Evolutionary conservation across 805 yeast genomes (phyloP).

Genomic region (Blastobotrys chiropterorum): DNA sequence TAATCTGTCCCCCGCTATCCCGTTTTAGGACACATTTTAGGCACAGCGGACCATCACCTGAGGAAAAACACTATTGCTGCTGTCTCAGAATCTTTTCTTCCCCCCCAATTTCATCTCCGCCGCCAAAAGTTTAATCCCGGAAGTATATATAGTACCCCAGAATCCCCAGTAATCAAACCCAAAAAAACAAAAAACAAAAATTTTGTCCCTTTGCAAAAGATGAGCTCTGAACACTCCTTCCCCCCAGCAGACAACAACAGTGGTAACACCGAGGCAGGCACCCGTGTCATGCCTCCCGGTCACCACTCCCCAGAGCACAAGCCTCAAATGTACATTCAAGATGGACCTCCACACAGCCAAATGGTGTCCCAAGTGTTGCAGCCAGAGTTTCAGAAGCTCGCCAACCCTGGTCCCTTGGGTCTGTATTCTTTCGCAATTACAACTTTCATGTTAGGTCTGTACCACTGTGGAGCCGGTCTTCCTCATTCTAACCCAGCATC

Average conservation of each 20-base stretch:
- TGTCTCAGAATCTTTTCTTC: not conserved
- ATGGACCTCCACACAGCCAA: not conserved
- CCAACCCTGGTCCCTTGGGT: conserved; percentile 61
- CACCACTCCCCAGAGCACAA: not conserved
- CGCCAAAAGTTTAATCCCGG: not conserved
- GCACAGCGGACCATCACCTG: not conserved
- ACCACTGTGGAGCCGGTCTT: conserved; percentile 41
- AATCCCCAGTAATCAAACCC: not conserved
- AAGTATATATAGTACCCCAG: not conserved
- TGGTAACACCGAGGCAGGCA: not conserved
- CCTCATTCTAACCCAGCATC: conserved; percentile 39
- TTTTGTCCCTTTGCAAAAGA: too few species aligned
- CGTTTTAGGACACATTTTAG: too few species aligned
- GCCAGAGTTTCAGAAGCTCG: conserved; percentile 32
- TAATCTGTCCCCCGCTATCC: not conserved
- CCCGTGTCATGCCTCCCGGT: not conserved
- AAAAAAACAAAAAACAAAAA: too few species aligned
- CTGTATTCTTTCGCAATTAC: conserved; percentile 55
- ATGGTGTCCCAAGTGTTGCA: conserved; percentile 6
- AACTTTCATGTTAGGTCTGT: conserved; percentile 50
- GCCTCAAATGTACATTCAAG: not conserved
- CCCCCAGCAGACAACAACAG: not conserved
- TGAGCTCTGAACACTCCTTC: not conserved
- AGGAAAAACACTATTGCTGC: not conserved
- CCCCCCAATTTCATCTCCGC: not conserved